These are phyloP conservation scores for Arthroderma sp. DNA, from an alignment of 2,329 filamentous ascomycete species.

Conservation along the genomic window DNA sequence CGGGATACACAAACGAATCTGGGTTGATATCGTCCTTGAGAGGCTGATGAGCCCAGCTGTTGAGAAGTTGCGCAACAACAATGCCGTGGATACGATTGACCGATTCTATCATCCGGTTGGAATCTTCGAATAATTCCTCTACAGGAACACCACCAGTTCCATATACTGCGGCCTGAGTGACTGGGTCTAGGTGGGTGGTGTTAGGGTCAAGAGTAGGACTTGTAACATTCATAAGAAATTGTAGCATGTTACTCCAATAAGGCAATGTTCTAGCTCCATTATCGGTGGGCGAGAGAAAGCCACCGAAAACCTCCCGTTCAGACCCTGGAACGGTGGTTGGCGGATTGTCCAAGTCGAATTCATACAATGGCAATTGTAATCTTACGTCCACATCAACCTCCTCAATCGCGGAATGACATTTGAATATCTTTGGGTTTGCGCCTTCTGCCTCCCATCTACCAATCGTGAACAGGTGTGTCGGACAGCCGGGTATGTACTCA, in stretches of 20 bases:
- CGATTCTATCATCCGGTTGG: background rate
- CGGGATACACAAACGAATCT: background rate
- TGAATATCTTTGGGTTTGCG: background rate
- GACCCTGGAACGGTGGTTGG: slow-evolving; percentile 6
- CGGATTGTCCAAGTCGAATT: slow-evolving; percentile 6
- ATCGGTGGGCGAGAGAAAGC: background rate
- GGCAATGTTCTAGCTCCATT: background rate
- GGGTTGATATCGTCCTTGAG: background rate
- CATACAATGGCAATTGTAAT: background rate
- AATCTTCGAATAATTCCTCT: slow-evolving; percentile 4
- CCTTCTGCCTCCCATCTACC: no score
- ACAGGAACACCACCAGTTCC: slow-evolving; percentile 5
- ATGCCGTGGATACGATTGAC: slow-evolving; percentile 5
- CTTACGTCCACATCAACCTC: slow-evolving; percentile 9
- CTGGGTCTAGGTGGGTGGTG: no score
- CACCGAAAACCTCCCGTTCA: background rate
- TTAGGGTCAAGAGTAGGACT: no score
- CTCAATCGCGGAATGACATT: slow-evolving; percentile 6
- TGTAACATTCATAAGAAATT: no score
- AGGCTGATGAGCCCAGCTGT: slow-evolving; percentile 5
- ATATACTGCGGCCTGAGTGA: background rate
- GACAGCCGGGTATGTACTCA: no score
- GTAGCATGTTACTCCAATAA: no score
- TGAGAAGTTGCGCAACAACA: slow-evolving; percentile 5
- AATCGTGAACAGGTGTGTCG: no score